A percentile compares a stretch with the other conserved stretches of the same genome.
Evolutionary conservation across 1,284 basidiomycete genomes (phyloP).

Genomic region (Ceratobasidium sp.): DNA sequence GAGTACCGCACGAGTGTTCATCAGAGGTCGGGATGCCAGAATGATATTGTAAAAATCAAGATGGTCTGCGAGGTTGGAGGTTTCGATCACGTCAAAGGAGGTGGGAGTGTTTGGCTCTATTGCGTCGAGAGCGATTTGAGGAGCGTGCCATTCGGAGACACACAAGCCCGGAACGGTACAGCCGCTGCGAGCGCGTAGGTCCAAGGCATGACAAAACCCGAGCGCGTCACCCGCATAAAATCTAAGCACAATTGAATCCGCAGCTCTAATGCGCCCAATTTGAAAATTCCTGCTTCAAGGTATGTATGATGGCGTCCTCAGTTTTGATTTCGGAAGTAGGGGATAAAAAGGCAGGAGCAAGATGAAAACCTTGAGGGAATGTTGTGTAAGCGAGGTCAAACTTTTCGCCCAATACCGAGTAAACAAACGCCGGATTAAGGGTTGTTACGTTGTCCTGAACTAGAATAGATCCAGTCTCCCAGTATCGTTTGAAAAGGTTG

Average conservation of each 20-base stretch:
- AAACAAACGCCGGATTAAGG: no score
- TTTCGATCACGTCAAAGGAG: conserved; percentile 36
- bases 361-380: conserved; percentile 34
- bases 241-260: neutral
- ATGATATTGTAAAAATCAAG: conserved; percentile 2
- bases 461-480: conserved; percentile 63
- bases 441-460: no score
- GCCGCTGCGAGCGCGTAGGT: neutral
- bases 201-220: conserved; percentile 18
- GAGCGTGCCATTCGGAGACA: conserved; percentile 5
- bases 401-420: conserved; percentile 11
- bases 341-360: conserved; percentile 2
- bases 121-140: conserved; percentile 9
- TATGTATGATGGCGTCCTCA: neutral
- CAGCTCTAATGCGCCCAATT: conserved; percentile 8
- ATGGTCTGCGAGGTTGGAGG: conserved; percentile 30
- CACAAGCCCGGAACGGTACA: neutral
- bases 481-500: conserved; percentile 58
- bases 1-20: neutral
- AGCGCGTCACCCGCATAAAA: conserved; percentile 28
- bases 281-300: conserved; percentile 15
- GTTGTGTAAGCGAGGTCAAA: conserved; percentile 26
- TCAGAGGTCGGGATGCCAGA: neutral
- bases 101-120: conserved; percentile 35
- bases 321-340: no score